Conservation (phyloP, 306 rosid genomes). For the Alnus rubra region DNA sequence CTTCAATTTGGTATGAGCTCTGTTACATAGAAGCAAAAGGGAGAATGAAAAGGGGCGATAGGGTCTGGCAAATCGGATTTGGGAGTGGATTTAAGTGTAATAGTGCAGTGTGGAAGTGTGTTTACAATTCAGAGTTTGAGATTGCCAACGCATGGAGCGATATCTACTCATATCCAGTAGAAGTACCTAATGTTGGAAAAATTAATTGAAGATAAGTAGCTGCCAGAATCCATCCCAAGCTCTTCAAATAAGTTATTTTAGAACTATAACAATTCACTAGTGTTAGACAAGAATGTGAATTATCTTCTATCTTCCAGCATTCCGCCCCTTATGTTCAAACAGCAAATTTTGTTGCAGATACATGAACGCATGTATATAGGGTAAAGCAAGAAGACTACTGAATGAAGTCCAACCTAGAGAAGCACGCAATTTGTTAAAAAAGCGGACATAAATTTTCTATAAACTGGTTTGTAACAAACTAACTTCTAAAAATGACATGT, state of each 20-base stretch:
- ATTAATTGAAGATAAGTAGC: constrained; percentile 11
- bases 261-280: not conserved
- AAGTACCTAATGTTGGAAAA: constrained; percentile 30
- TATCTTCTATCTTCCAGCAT: not conserved
- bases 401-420: not conserved
- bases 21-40: constrained; percentile 67
- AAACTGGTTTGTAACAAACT: too few species aligned
- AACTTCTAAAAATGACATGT: too few species aligned
- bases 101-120: constrained; percentile 56
- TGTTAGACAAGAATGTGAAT: not conserved
- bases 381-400: not conserved
- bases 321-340: too few species aligned
- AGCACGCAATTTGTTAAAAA: not conserved
- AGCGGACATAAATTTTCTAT: not conserved
- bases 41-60: constrained; percentile 53
- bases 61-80: constrained; percentile 66
- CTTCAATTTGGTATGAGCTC: constrained; percentile 65
- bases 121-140: constrained; percentile 34
- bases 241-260: not conserved
- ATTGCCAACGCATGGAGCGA: constrained; percentile 52
- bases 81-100: constrained; percentile 72
- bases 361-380: not conserved
- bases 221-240: not conserved
- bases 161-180: constrained; percentile 43
- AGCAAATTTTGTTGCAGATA: not conserved